Conservation (phyloP, 495 filamentous ascomycete genomes). For the Copromyces sp. region DNA sequence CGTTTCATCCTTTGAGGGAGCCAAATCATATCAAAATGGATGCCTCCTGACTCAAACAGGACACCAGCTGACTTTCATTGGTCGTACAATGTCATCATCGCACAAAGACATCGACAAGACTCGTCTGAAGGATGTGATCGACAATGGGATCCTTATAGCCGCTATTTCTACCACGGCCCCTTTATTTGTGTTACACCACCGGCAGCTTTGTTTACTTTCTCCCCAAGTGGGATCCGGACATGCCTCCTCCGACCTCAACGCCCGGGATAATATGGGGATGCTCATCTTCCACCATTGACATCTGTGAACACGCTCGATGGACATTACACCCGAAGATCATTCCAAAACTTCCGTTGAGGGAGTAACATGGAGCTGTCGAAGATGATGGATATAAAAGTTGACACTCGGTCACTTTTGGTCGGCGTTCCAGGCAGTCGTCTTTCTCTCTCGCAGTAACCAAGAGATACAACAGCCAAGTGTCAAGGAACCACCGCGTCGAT, state of each 20-base stretch:
- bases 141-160: background rate
- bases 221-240: conserved; percentile 3
- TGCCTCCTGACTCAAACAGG: background rate
- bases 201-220: conserved; percentile 7
- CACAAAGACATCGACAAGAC: background rate
- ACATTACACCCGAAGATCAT: background rate
- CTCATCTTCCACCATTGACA: background rate
- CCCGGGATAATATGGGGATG: conserved; percentile 1
- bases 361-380: background rate
- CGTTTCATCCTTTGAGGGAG: background rate
- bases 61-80: background rate
- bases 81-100: background rate
- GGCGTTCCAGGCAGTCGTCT: background rate
- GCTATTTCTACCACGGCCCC: background rate
- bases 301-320: background rate
- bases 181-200: background rate
- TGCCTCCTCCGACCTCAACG: conserved; percentile 11
- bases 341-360: background rate
- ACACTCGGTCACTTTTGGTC: background rate
- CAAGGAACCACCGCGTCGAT: background rate
- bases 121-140: background rate
- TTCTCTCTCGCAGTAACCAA: background rate
- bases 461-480: background rate
- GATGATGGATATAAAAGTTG: background rate
- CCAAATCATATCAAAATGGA: background rate